These are phyloP conservation scores for Fusarium metavorans DNA, from an alignment of 2,329 filamentous ascomycete species.

Conservation along the genomic window DNA sequence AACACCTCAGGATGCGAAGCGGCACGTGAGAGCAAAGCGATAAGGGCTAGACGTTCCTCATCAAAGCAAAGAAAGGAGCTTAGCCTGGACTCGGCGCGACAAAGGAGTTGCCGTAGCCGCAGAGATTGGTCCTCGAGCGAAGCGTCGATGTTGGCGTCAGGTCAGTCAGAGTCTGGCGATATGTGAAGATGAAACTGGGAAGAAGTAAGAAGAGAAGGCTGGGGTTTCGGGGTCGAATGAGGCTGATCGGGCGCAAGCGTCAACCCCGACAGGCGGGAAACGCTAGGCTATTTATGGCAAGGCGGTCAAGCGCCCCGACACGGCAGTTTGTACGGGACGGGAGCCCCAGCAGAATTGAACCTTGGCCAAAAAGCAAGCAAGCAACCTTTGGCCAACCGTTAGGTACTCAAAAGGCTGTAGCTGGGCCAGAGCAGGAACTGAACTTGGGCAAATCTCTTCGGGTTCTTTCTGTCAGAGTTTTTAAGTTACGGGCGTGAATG, in stretches of 20 bases:
- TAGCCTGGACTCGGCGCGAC: constrained; percentile 14
- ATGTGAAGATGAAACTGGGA: constrained; percentile 23
- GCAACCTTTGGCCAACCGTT: neutral
- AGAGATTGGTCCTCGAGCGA: constrained; percentile 7
- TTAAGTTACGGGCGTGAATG: neutral
- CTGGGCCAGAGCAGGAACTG: neutral
- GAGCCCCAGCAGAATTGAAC: constrained; percentile 1
- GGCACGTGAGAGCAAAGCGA: constrained; percentile 30
- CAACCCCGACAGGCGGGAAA: constrained; percentile 19
- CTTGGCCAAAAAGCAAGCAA: constrained; percentile 20
- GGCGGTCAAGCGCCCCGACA: constrained; percentile 31
- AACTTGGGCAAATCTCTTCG: neutral
- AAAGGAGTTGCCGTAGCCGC: constrained; percentile 6
- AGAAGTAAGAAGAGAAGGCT: constrained; percentile 42
- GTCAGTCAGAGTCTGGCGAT: constrained; percentile 6
- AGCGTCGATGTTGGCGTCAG: constrained; percentile 2
- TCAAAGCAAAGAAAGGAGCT: neutral
- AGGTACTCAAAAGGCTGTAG: neutral
- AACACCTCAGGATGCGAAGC: constrained; percentile 19
- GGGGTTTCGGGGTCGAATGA: constrained; percentile 40
- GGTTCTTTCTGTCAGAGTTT: neutral
- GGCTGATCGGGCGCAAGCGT: constrained; percentile 43
- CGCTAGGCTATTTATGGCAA: constrained; percentile 40
- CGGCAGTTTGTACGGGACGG: constrained; percentile 29
- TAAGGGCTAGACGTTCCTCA: neutral